Conservation (phyloP, 371 early-diverging fungal species). For the Coemansia sp. region DNA sequence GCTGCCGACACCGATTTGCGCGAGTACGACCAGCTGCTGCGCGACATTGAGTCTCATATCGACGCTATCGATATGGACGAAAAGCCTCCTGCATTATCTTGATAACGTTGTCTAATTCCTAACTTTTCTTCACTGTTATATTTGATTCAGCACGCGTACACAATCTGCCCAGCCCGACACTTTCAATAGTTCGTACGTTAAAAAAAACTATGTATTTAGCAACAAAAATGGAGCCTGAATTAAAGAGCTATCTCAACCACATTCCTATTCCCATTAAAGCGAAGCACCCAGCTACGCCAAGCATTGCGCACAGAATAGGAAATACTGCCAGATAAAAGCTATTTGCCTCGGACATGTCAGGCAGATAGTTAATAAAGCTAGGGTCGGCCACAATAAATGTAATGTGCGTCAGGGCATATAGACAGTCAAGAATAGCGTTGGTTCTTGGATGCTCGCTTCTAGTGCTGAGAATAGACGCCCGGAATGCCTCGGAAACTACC, state of each 20-base stretch:
- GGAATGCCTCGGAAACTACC: not conserved
- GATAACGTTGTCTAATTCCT: not conserved
- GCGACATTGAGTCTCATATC: constrained; percentile 20
- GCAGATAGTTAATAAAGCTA: not conserved
- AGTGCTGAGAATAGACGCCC: not conserved
- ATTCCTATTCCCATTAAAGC: no score
- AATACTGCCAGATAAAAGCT: not conserved
- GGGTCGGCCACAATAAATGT: constrained; percentile 1
- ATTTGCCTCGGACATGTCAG: not conserved
- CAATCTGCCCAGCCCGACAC: no score
- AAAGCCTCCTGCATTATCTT: constrained; percentile 2
- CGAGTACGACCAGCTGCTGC: constrained; percentile 37
- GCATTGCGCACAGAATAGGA: not conserved
- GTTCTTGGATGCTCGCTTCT: not conserved
- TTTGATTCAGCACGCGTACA: no score
- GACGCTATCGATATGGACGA: constrained; percentile 22
- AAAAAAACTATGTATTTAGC: no score
- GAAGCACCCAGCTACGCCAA: not conserved
- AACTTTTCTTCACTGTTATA: no score
- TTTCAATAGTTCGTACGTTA: no score
- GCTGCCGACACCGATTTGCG: constrained; percentile 19
- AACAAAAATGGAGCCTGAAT: no score
- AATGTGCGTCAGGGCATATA: constrained; percentile 1
- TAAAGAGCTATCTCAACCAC: no score
- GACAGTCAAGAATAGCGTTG: not conserved